These are phyloP conservation scores for Globisporangium rhizosaccharum DNA, from an alignment of 352 stramenopile species.

Conservation along the genomic window DNA sequence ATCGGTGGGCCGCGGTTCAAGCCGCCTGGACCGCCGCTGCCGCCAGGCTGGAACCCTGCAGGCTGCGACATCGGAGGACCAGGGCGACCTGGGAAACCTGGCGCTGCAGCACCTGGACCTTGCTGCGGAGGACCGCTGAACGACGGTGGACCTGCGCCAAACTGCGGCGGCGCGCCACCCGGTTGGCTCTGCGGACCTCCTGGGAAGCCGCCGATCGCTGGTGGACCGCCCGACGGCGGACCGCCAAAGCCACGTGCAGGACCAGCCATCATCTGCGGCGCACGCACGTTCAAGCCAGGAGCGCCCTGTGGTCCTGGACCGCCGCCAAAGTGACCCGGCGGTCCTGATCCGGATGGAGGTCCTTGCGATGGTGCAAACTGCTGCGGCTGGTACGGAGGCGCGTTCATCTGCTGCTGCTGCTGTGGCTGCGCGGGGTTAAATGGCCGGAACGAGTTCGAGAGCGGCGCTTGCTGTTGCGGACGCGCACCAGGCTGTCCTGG, in stretches of 20 bases:
- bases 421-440: conserved; percentile 50
- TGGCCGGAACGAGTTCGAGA: conserved; percentile 42
- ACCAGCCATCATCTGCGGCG: conserved; percentile 13
- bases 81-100: conserved; percentile 13
- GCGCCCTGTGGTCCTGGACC: conserved; percentile 20
- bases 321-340: conserved; percentile 26
- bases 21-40: not conserved
- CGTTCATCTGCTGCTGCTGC: conserved; percentile 22
- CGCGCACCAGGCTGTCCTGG: conserved; percentile 20
- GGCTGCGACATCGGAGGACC: conserved; percentile 18
- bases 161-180: conserved; percentile 12
- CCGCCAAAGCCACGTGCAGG: conserved; percentile 14
- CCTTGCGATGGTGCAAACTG: conserved; percentile 16
- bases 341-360: conserved; percentile 8
- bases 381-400: conserved; percentile 17
- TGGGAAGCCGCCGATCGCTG: conserved; percentile 13
- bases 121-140: conserved; percentile 6
- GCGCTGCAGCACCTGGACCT: conserved; percentile 1
- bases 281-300: conserved; percentile 23
- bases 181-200: conserved; percentile 17
- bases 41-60: conserved; percentile 11
- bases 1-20: conserved; percentile 16
- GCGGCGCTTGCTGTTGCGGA: conserved; percentile 28
- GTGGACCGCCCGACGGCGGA: conserved; percentile 19
- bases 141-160: conserved; percentile 10